Conservation (phyloP, 2,329 filamentous ascomycete genomes). For the Apiospora kogelbergensis region DNA sequence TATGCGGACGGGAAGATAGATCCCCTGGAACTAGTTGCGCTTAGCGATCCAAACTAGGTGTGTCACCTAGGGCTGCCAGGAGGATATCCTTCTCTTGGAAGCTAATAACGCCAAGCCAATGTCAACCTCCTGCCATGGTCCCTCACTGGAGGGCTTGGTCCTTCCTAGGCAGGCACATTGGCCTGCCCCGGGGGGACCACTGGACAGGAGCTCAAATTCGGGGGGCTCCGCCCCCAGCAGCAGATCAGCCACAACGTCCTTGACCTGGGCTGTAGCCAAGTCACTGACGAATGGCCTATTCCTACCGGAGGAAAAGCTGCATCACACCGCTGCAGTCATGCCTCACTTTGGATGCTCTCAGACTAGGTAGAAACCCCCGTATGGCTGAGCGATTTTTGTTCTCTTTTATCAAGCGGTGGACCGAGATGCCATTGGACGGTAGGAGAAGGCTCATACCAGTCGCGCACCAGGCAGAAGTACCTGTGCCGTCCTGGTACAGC, state of each 20-base stretch:
- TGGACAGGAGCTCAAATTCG: neutral
- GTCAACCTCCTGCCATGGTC: neutral
- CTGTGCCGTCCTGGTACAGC: neutral
- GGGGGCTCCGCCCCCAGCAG: neutral
- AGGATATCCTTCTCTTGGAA: neutral
- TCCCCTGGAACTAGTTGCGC: neutral
- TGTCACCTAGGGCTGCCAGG: neutral
- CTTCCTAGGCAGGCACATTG: neutral
- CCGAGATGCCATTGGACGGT: neutral
- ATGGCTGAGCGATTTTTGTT: neutral
- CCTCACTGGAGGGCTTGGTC: neutral
- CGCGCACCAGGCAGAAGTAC: neutral
- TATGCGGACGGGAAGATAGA: neutral
- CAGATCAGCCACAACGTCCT: neutral
- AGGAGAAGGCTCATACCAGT: neutral
- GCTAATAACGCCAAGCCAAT: neutral
- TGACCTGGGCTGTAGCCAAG: neutral
- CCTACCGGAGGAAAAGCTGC: neutral
- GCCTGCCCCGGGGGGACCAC: neutral
- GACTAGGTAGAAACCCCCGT: neutral
- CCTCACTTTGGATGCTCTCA: neutral
- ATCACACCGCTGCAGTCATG: slow-evolving; percentile 2
- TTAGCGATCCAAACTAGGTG: neutral
- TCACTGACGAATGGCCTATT: neutral
- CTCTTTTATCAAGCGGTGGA: neutral